These are phyloP conservation scores for Pythium rhizo-oryzae DNA, from an alignment of 352 stramenopile genomes.

Conservation along the genomic window DNA sequence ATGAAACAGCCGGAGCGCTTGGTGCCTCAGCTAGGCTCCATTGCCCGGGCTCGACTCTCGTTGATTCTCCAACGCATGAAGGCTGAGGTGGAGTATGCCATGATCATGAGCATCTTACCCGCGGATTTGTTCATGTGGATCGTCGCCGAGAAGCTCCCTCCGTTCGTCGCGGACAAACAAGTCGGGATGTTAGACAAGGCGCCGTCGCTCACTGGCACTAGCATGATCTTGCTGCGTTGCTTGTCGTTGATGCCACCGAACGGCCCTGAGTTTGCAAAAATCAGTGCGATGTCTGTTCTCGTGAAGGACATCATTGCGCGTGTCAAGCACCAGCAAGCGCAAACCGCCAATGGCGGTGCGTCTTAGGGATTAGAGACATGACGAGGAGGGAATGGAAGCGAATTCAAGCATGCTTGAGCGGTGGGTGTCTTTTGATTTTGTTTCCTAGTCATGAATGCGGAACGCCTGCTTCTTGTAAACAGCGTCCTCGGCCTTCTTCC, in stretches of 20 bases:
- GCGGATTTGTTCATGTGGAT: constrained; percentile 81
- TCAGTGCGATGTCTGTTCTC: constrained; percentile 77
- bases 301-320: constrained; percentile 81
- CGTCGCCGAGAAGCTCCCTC: constrained; percentile 49
- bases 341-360: constrained; percentile 1
- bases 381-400: constrained; percentile 9
- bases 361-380: neutral
- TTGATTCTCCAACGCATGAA: constrained; percentile 84
- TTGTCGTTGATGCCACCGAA: constrained; percentile 51
- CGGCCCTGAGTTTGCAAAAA: constrained; percentile 63
- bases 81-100: constrained; percentile 66
- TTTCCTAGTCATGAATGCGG: constrained; percentile 69
- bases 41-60: constrained; percentile 68
- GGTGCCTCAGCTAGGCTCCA: constrained; percentile 56
- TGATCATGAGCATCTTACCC: constrained; percentile 83
- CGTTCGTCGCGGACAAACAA: constrained; percentile 56
- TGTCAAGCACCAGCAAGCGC: constrained; percentile 53
- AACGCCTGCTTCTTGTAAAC: constrained; percentile 64
- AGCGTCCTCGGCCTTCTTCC: constrained; percentile 50
- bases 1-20: constrained; percentile 70
- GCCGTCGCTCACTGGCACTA: constrained; percentile 80
- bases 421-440: too few species aligned
- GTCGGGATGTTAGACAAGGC: constrained; percentile 66
- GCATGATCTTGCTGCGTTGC: constrained; percentile 72
- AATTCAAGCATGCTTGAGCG: neutral